Conservation (phyloP, 805 yeast species). For the Spencermartinsiella europaea region DNA sequence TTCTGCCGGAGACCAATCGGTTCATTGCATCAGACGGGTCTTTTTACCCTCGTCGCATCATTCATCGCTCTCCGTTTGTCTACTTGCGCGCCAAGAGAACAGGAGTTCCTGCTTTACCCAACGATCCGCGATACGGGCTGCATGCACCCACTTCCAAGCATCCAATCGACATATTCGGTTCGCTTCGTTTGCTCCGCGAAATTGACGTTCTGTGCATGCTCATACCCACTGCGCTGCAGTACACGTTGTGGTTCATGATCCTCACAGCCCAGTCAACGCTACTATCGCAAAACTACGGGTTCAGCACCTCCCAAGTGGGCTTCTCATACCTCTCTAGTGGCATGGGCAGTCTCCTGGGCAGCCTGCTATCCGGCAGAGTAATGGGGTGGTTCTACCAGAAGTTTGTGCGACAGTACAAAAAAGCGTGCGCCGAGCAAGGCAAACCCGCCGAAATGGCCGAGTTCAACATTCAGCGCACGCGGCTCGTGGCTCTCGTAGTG, state of each 20-base stretch:
- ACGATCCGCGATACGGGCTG: constrained; percentile 17
- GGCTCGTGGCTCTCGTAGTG: constrained; percentile 44
- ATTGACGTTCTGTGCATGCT: constrained; percentile 42
- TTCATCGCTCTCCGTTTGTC: constrained; percentile 25
- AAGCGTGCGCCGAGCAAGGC: constrained; percentile 23
- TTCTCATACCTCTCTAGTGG: constrained; percentile 74
- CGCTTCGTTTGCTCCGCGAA: constrained; percentile 10
- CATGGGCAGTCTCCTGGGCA: constrained; percentile 55
- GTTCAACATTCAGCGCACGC: constrained; percentile 51
- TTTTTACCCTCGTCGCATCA: constrained; percentile 39
- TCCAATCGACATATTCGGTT: constrained; percentile 6
- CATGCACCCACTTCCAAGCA: constrained; percentile 4
- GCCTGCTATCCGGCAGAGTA: constrained; percentile 52
- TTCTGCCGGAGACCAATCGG: constrained; percentile 73
- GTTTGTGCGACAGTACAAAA: constrained; percentile 12
- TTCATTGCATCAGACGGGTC: constrained; percentile 72
- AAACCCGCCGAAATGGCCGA: constrained; percentile 32
- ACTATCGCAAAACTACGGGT: constrained; percentile 46
- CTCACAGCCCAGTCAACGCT: constrained; percentile 51
- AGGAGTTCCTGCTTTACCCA: constrained; percentile 23
- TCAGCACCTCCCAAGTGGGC: constrained; percentile 56
- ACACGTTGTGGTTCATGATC: constrained; percentile 64
- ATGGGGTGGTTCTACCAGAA: constrained; percentile 48
- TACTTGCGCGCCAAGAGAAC: constrained; percentile 13
- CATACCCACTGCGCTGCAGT: constrained; percentile 56